A percentile compares a stretch with the other conserved stretches of the same genome.
These are phyloP conservation scores for Elaeis guineensis DNA, from an alignment of 176 grass and related monocot genomes.

Conservation along the genomic window DNA sequence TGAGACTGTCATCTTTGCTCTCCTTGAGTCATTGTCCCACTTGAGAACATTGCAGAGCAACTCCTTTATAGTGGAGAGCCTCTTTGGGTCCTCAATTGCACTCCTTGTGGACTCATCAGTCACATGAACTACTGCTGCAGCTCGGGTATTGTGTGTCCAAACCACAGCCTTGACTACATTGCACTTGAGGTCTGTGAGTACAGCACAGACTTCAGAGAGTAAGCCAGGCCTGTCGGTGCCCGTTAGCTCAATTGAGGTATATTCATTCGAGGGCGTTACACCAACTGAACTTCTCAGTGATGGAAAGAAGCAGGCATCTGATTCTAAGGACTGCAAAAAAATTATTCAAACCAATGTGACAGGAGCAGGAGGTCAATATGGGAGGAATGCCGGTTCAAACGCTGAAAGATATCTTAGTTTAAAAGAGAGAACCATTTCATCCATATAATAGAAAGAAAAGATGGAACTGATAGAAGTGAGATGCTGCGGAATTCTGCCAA, in stretches of 20 bases:
- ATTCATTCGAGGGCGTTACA: not conserved
- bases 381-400: no score
- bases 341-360: not conserved
- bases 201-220: conserved; percentile 13
- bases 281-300: not conserved
- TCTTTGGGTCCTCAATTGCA: conserved; percentile 4
- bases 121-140: conserved; percentile 14
- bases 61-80: conserved; percentile 4
- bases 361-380: not conserved
- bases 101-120: conserved; percentile 13
- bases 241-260: conserved; percentile 11
- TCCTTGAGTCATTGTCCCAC: conserved; percentile 1
- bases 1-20: not conserved
- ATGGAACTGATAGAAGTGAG: no score
- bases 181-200: conserved; percentile 7
- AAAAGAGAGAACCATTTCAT: no score
- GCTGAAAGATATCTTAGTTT: not conserved
- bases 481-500: no score
- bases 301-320: conserved; percentile 7
- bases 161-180: conserved; percentile 13
- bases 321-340: conserved; percentile 6
- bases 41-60: conserved; percentile 9
- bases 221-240: conserved; percentile 14
- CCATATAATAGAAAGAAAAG: no score
- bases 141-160: conserved; percentile 20